phyloP scores from a whole-genome alignment of 441 rosid genomes.

The Populus hybrid region DNA sequence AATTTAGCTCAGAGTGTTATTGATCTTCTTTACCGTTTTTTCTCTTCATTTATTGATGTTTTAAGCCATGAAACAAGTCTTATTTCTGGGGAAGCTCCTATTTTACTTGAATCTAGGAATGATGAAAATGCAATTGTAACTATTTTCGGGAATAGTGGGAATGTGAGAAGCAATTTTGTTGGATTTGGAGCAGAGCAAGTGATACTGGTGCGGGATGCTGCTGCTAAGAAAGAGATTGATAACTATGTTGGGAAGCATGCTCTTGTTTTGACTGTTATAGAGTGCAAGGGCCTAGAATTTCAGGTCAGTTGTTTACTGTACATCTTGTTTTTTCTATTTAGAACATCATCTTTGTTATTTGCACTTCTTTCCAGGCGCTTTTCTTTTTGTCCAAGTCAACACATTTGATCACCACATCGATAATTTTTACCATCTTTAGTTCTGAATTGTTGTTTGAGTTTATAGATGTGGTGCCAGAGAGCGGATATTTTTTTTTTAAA shows the following conservation, averaged over 20 bases:
- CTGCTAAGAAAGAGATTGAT: slow-evolving; percentile 34
- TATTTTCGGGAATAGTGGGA: slow-evolving; percentile 35
- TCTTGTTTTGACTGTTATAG: slow-evolving; percentile 50
- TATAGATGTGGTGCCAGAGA: neutral
- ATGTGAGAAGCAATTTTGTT: slow-evolving; percentile 20
- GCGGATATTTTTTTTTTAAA: neutral
- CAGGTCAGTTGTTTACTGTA: slow-evolving; percentile 34
- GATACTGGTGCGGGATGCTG: slow-evolving; percentile 47
- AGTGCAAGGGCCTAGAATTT: slow-evolving; percentile 62
- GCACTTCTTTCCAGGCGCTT: neutral
- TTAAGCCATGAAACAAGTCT: slow-evolving; percentile 41
- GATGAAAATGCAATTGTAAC: slow-evolving; percentile 35
- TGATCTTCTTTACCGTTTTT: slow-evolving; percentile 47
- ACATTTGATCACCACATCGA: neutral
- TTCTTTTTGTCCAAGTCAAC: neutral
- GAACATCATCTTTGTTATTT: neutral
- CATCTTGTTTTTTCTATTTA: neutral
- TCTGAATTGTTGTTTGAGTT: neutral
- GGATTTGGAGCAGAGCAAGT: slow-evolving; percentile 61
- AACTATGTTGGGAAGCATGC: slow-evolving; percentile 45
- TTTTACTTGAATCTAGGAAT: slow-evolving; percentile 36
- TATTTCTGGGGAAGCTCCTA: slow-evolving; percentile 47
- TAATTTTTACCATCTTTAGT: neutral
- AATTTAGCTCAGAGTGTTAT: slow-evolving; percentile 51
- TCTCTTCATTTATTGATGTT: slow-evolving; percentile 34